phyloP scores from a whole-genome alignment of 768 basidiomycete species.

The Leccinum boreale region DNA sequence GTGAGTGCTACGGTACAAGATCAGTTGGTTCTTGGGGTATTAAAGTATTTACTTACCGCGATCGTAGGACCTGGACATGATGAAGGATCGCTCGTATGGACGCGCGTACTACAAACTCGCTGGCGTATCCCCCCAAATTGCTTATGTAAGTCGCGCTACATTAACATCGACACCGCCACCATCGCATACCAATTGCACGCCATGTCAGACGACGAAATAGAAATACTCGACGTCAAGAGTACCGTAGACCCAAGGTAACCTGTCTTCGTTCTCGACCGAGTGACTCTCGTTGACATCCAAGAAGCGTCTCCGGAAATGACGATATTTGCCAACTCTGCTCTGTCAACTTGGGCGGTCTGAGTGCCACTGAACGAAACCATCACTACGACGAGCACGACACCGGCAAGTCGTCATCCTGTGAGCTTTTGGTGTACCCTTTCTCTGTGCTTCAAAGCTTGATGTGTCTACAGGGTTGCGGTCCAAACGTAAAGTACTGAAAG shows the following conservation, averaged over 20 bases:
- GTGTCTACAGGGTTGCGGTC: slow-evolving; percentile 9
- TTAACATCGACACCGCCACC: slow-evolving; percentile 9
- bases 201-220: slow-evolving; percentile 28
- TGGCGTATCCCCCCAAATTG: slow-evolving; percentile 16
- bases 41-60: slow-evolving; percentile 62
- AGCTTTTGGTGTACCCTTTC: background rate
- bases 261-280: background rate
- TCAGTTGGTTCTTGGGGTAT: background rate
- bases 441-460: background rate
- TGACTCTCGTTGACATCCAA: background rate
- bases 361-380: slow-evolving; percentile 37
- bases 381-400: slow-evolving; percentile 57
- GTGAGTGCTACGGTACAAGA: slow-evolving; percentile 69
- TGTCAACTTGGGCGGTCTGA: slow-evolving; percentile 37
- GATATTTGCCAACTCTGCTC: slow-evolving; percentile 52
- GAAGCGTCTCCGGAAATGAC: slow-evolving; percentile 17
- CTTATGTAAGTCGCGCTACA: slow-evolving; percentile 22
- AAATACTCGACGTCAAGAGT: slow-evolving; percentile 17
- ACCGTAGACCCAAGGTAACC: slow-evolving; percentile 12
- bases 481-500: slow-evolving; percentile 16
- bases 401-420: slow-evolving; percentile 16
- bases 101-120: slow-evolving; percentile 45
- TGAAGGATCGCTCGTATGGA: slow-evolving; percentile 27
- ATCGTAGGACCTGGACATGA: slow-evolving; percentile 95
- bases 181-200: background rate